phyloP scores from a whole-genome alignment of 345 rosid genomes.

The Gossypium thurberi region DNA sequence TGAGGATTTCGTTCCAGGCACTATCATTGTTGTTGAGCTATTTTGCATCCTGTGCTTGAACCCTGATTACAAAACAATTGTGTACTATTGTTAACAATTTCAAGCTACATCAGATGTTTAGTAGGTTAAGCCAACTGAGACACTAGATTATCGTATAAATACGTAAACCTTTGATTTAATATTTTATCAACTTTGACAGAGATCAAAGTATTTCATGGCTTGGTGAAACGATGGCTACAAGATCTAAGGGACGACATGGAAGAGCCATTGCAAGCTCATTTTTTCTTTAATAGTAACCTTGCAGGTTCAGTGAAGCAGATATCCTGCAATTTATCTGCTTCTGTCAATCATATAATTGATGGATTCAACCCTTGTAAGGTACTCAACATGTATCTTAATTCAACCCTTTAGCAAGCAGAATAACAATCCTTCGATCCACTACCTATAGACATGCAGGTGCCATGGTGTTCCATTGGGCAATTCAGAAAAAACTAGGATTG shows the following conservation, averaged over 20 bases:
- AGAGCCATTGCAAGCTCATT: constrained; percentile 55
- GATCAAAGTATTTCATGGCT: constrained; percentile 46
- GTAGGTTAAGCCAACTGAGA: neutral
- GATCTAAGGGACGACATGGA: constrained; percentile 67
- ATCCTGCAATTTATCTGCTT: constrained; percentile 50
- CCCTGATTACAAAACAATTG: neutral
- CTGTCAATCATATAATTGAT: constrained; percentile 47
- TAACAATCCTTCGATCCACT: constrained; percentile 4
- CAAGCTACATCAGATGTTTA: neutral
- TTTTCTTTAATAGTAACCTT: constrained; percentile 50
- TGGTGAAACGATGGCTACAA: constrained; percentile 71
- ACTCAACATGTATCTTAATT: constrained; percentile 13
- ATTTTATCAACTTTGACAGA: constrained; percentile 37
- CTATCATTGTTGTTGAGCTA: neutral
- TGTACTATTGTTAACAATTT: neutral
- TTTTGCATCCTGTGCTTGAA: neutral
- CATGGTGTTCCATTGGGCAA: constrained; percentile 47
- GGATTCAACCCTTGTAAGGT: constrained; percentile 61
- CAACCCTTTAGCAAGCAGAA: neutral
- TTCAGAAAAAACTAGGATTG: constrained; percentile 21
- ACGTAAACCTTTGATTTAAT: neutral
- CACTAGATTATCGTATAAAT: neutral
- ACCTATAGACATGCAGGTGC: constrained; percentile 67
- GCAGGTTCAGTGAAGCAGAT: constrained; percentile 56
- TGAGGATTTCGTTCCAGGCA: neutral